These are phyloP conservation scores for Marchantia paleacea DNA, from an alignment of 225 moss, liverwort and hornwort genomes.

Conservation along the genomic window DNA sequence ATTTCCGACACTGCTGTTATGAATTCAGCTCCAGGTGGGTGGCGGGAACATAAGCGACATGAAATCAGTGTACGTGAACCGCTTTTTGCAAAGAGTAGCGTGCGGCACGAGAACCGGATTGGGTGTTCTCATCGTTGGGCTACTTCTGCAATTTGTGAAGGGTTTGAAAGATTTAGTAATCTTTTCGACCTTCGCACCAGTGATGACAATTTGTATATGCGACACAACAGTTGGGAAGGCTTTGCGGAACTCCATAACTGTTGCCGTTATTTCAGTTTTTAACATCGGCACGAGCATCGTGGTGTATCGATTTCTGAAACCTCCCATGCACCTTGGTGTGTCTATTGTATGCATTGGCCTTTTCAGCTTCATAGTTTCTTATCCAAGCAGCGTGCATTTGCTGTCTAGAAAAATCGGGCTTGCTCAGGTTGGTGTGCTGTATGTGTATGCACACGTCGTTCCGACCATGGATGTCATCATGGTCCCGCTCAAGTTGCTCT, in stretches of 20 bases:
- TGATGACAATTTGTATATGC: constrained; percentile 18
- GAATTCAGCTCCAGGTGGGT: background rate
- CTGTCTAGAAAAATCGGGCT: constrained; percentile 26
- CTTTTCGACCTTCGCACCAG: constrained; percentile 19
- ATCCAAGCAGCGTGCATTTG: constrained; percentile 18
- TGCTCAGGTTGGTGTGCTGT: constrained; percentile 24
- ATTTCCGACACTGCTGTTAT: no score
- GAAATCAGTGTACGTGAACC: constrained; percentile 22
- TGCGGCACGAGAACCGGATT: constrained; percentile 21
- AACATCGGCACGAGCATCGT: constrained; percentile 11
- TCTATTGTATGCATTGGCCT: constrained; percentile 20
- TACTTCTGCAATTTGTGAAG: constrained; percentile 15
- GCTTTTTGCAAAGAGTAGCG: constrained; percentile 21
- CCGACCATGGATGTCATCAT: constrained; percentile 16
- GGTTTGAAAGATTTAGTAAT: background rate
- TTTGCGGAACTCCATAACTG: constrained; percentile 10
- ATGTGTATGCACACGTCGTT: constrained; percentile 14
- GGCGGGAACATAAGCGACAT: background rate
- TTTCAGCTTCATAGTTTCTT: constrained; percentile 22
- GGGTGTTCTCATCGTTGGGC: constrained; percentile 14
- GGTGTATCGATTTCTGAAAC: constrained; percentile 17
- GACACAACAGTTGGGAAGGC: constrained; percentile 24
- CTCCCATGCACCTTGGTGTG: constrained; percentile 14
- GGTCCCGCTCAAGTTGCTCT: constrained; percentile 12
- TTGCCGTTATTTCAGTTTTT: background rate